Evolutionary conservation across 169 alveolate genomes (phyloP), one percentile per base, ranked within the genome.

Genomic region (Plasmodium cynomolgi): DNA sequence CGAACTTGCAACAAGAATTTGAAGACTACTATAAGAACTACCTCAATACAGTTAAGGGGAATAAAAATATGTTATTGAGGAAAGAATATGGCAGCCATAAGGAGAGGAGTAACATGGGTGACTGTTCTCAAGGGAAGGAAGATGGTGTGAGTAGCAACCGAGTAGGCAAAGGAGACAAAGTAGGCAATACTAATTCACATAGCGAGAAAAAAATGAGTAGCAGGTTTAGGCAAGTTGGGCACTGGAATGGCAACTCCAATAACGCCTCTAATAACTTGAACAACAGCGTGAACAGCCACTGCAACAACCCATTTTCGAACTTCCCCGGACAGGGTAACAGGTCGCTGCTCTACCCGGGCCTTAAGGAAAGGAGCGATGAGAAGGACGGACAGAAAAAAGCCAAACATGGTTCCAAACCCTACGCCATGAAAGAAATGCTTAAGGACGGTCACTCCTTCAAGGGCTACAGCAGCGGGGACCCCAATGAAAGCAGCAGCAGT

Each of bases 1-100:
- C 93, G 1, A 86, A 77, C 33, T n/a, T 86, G 33, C 93, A 86
- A 23, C 93, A 86, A 29, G 93, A 86, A 77, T 86, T 86, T 77
- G 93, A 86, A 77, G 93, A 86, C n/a, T 86, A 86, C 20, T 86
- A 86, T 77, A 86, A 86, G 37, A 86, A 86, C 68, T 86, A 74
- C 81, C 81, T 86, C 34, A 77, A 9, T 15, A 31, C 34, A 9
- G 93, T 56, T 74, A 33, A 50, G 29, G 88, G 62, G 62, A 54
- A 56, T 20, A 86, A 77, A 23, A 74, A 75, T 54, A 56, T 86
- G 73, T 9, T 86, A 3, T 31, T 86, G 44, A 44, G 82, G 41
- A 86, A 39, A 37, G 93, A 77, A 33, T 54, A 41, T 77, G 7
- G 20, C n/a, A 34, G 11, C n/a, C 20, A 54, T 85, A 74, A 56